These are phyloP conservation scores for Mortierella sp. DNA, from an alignment of 371 early-diverging fungal species.

Conservation along the genomic window DNA sequence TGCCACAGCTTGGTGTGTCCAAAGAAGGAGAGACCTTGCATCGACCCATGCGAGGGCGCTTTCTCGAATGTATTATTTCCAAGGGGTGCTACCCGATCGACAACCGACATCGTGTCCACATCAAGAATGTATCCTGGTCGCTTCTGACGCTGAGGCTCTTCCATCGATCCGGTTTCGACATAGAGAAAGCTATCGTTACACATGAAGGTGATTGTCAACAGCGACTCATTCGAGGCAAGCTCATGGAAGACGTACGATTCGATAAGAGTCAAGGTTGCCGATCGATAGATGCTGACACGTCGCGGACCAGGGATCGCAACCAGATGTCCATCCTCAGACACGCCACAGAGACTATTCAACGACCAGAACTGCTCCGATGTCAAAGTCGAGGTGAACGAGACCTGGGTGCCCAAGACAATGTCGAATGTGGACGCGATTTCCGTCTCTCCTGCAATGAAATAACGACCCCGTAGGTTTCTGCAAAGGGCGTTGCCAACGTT, in stretches of 20 bases:
- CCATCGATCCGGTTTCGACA: neutral
- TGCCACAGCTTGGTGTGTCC: neutral
- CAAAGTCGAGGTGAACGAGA: neutral
- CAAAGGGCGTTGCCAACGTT: neutral
- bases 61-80: neutral
- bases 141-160: neutral
- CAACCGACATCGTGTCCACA: neutral
- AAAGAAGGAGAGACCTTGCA: neutral
- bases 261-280: neutral
- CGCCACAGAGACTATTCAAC: neutral
- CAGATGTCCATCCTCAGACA: neutral
- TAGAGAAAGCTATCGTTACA: neutral
- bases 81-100: neutral
- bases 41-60: neutral
- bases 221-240: neutral
- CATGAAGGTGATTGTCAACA: neutral
- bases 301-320: neutral
- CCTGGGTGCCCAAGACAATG: neutral
- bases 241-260: neutral
- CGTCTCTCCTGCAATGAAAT: neutral
- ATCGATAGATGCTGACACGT: neutral
- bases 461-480: neutral
- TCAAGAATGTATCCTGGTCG: neutral
- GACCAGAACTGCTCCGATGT: neutral
- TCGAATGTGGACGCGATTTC: neutral